phyloP scores from a whole-genome alignment of 352 stramenopile species.

The Globisporangium cederbergense region DNA sequence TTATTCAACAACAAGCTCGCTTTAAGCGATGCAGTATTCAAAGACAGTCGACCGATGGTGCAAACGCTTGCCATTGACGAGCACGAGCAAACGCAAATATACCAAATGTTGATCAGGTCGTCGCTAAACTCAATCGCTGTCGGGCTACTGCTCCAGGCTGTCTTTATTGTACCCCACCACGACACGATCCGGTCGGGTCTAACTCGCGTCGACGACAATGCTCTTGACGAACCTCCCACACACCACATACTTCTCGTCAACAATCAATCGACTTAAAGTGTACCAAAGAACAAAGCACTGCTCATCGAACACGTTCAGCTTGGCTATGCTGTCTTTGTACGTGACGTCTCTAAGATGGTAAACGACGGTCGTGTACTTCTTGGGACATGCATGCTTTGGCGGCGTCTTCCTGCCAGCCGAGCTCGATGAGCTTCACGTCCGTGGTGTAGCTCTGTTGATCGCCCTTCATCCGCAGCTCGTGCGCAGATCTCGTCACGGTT shows the following conservation, averaged over 20 bases:
- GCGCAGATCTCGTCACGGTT: no score
- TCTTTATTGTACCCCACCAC: background rate
- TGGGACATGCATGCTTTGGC: background rate
- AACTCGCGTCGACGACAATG: background rate
- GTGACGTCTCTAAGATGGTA: background rate
- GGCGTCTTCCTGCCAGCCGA: background rate
- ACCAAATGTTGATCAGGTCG: constrained; percentile 1
- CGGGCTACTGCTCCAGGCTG: background rate
- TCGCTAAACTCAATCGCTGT: background rate
- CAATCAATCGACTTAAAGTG: background rate
- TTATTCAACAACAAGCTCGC: no score
- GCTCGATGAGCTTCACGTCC: constrained; percentile 2
- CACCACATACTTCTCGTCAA: background rate
- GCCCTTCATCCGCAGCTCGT: no score
- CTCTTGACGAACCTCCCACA: constrained; percentile 6
- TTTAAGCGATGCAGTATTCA: no score
- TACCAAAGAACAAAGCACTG: constrained; percentile 1
- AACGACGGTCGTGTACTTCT: background rate
- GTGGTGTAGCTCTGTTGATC: no score
- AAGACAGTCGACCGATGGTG: background rate
- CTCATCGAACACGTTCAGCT: constrained; percentile 1
- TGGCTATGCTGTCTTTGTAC: constrained; percentile 3
- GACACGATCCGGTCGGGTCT: background rate
- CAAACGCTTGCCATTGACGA: background rate
- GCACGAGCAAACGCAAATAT: background rate